Conservation (phyloP, 352 stramenopile species). For the Globisporangium camurandrum region DNA sequence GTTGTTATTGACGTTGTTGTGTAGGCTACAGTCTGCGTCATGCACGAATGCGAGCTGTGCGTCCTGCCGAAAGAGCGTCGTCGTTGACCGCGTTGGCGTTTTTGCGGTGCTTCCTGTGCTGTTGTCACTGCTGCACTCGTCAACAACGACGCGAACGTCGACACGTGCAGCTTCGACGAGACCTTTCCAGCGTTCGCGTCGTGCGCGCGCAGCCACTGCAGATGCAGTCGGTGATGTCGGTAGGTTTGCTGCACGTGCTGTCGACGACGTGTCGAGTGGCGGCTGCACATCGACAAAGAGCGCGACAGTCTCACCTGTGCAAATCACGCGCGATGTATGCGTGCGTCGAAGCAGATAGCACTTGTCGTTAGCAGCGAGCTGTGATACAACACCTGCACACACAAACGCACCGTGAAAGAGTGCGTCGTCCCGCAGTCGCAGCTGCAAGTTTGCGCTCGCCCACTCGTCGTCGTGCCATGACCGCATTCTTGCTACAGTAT, state of each 20-base stretch:
- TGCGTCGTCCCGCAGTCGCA: slow-evolving; percentile 40
- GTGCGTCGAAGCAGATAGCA: too few species aligned
- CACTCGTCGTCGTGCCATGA: slow-evolving; percentile 70
- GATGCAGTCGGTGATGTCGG: not conserved
- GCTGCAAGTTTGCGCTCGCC: slow-evolving; percentile 38
- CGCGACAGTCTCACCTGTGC: slow-evolving; percentile 32
- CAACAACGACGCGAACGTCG: slow-evolving; percentile 44
- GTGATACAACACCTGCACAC: not conserved
- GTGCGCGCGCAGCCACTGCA: not conserved
- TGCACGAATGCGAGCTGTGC: slow-evolving; percentile 32
- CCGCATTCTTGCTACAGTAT: too few species aligned
- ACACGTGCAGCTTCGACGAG: slow-evolving; percentile 41
- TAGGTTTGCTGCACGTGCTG: not conserved
- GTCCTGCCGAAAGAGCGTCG: slow-evolving; percentile 56
- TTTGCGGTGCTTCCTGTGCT: slow-evolving; percentile 2
- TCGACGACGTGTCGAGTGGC: slow-evolving; percentile 1
- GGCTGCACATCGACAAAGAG: slow-evolving; percentile 30
- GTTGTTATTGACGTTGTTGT: too few species aligned
- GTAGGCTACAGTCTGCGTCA: slow-evolving; percentile 2
- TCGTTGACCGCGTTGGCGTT: slow-evolving; percentile 7
- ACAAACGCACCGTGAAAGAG: slow-evolving; percentile 52
- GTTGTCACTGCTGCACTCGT: slow-evolving; percentile 4
- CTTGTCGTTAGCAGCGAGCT: not conserved
- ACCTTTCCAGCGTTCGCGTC: slow-evolving; percentile 26
- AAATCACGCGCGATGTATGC: not conserved